A percentile compares a stretch with the other conserved stretches of the same genome.
phyloP scores from a whole-genome alignment of 805 yeast genomes.

The Candida easanensis region DNA sequence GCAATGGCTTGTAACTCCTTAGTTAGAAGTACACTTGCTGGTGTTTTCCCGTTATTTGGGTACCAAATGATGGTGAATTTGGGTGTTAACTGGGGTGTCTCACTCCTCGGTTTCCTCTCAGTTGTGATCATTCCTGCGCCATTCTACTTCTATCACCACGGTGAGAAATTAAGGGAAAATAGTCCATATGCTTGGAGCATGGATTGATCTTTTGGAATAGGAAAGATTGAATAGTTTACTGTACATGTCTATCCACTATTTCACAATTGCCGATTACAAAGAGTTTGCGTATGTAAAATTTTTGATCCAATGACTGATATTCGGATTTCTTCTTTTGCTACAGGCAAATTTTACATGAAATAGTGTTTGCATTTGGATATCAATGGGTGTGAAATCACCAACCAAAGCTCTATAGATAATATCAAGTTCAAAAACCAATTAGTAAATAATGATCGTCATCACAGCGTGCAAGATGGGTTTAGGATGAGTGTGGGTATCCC shows the following conservation, averaged over 20 bases:
- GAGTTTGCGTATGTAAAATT: too few relatives aligned
- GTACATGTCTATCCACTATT: too few relatives aligned
- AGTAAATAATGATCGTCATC: not conserved
- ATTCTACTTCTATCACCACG: conserved; percentile 47
- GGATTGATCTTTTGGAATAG: conserved; percentile 6
- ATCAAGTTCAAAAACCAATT: not conserved
- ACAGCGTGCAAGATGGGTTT: not conserved
- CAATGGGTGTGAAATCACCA: too few relatives aligned
- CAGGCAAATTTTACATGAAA: too few relatives aligned
- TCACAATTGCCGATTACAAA: too few relatives aligned
- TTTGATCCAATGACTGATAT: too few relatives aligned
- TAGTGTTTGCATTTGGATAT: too few relatives aligned
- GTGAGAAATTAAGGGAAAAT: conserved; percentile 41
- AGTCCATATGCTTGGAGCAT: conserved; percentile 45
- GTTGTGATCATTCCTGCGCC: conserved; percentile 53
- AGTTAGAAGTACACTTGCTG: conserved; percentile 52
- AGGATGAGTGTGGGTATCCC: not conserved
- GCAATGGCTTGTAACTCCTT: conserved; percentile 51
- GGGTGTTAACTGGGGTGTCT: conserved; percentile 58
- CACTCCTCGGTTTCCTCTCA: conserved; percentile 49
- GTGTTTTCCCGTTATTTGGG: conserved; percentile 56
- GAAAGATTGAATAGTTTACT: too few relatives aligned
- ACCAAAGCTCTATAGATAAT: too few relatives aligned
- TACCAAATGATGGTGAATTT: conserved; percentile 52
- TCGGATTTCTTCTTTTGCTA: too few relatives aligned